A percentile compares a stretch with the other conserved stretches of the same genome.
phyloP scores from a whole-genome alignment of 495 filamentous ascomycete species.

The Lasiosphaeris hirsuta region DNA sequence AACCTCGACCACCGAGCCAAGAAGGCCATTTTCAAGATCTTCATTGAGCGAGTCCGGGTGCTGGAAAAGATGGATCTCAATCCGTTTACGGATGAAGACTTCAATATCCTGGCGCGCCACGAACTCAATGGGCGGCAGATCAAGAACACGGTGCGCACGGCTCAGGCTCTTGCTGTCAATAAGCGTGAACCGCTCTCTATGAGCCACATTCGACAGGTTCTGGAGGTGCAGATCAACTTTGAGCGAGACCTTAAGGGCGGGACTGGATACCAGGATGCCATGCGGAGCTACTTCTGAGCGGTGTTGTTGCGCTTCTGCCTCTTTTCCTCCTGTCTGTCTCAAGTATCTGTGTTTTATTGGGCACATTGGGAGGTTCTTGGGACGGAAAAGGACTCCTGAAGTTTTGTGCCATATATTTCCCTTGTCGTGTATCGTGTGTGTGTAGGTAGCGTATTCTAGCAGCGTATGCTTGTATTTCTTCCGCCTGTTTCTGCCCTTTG shows the following conservation, averaged over 20 bases:
- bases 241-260: slow-evolving; percentile 71
- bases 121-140: slow-evolving; percentile 91
- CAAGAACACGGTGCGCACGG: slow-evolving; percentile 87
- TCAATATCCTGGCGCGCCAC: slow-evolving; percentile 61
- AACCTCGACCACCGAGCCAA: slow-evolving; percentile 72
- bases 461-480: too few species aligned
- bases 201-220: slow-evolving; percentile 77
- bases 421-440: too few species aligned
- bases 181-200: slow-evolving; percentile 67
- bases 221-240: slow-evolving; percentile 79
- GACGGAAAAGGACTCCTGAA: too few species aligned
- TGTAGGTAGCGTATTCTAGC: too few species aligned
- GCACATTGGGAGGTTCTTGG: too few species aligned
- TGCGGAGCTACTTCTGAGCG: slow-evolving; percentile 49
- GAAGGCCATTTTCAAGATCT: slow-evolving; percentile 83
- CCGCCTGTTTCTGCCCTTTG: too few species aligned
- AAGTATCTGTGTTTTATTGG: too few species aligned
- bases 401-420: too few species aligned
- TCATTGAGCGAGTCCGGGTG: slow-evolving; percentile 64
- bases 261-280: slow-evolving; percentile 60
- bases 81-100: slow-evolving; percentile 67
- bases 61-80: slow-evolving; percentile 59
- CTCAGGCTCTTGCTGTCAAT: slow-evolving; percentile 80
- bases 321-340: not conserved
- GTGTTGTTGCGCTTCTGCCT: not conserved